Base-by-base conservation (phyloP, 192 early-diverging fungal genomes). In the Diversispora epigaea region DNA sequence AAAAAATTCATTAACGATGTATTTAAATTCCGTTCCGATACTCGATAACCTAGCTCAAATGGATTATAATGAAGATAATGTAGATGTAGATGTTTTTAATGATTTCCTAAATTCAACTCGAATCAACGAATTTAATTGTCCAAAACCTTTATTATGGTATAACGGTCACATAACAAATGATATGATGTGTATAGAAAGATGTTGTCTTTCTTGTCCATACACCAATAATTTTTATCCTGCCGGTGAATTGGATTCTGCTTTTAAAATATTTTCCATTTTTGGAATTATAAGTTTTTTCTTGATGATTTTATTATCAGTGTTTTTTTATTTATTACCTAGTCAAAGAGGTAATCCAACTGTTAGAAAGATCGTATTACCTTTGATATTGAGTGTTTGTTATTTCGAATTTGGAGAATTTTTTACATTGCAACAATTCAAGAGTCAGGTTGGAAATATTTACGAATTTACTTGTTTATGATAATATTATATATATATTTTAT, bases 251-350 rank as follows among this genome's bases (percentile, higher is more conserved):
- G 44, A 61, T 1, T 0, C 3, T 0, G 17, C 47, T 10, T 73
- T 17, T 40, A 62, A 32, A 47, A 15, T 4, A 17, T 73, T 73
- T 39, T n/a, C 46, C 10, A 10, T 14, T n/a, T 25, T 73, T 12
- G 71, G 71, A 49, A 73, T 73, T 3, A 46, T 73, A 25, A 45
- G 44, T 12, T 73, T 73, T 17, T 73, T 73, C 21, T 39, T 62
- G 6, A 62, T 73, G 57, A 10, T 73, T 39, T 12, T 73, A 39
- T 61, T 73, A 25, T 0, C 12, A 21, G 9, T 61, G 1, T 21
- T 22, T 47, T 73, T 73, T 60, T 12, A 49, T 1, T 3, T 62
- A 17, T 21, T 73, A 9, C 71, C 71, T 39, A 73, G 71, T 73
- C 43, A 46, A 62, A 60, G 21, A 62, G 6, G 43, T 25, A 73